Percentiles rank a stretch among this genome's conserved stretches.
These are phyloP conservation scores for Curvularia sp. DNA, from an alignment of 2,329 filamentous ascomycete genomes.

Conservation along the genomic window DNA sequence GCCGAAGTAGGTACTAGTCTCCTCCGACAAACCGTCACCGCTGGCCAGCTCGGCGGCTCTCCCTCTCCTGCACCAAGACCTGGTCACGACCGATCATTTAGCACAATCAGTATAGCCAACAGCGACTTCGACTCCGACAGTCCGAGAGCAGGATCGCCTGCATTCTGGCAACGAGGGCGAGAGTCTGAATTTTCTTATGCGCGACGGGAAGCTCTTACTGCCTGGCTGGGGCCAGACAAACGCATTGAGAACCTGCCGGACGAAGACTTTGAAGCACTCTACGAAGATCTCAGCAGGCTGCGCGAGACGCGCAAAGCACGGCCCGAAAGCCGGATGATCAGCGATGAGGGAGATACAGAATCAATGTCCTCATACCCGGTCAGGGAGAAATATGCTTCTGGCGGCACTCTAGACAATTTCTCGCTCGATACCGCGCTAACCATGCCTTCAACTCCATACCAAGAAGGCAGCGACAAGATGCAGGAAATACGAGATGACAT, in stretches of 20 bases:
- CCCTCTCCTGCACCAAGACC: slow-evolving; percentile 69
- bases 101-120: slow-evolving; percentile 72
- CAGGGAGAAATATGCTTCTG: slow-evolving; percentile 94
- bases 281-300: slow-evolving; percentile 91
- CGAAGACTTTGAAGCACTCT: slow-evolving; percentile 90
- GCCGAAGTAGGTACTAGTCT: slow-evolving; percentile 80
- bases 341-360: slow-evolving; percentile 80
- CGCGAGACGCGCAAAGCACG: slow-evolving; percentile 81
- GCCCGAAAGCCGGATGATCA: slow-evolving; percentile 62
- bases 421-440: slow-evolving; percentile 93
- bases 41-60: slow-evolving; percentile 68
- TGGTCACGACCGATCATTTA: slow-evolving; percentile 74
- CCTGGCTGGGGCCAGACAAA: slow-evolving; percentile 87
- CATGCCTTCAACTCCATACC: slow-evolving; percentile 90
- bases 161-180: slow-evolving; percentile 69
- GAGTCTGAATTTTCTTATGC: slow-evolving; percentile 97
- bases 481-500: slow-evolving; percentile 80
- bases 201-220: slow-evolving; percentile 88
- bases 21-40: slow-evolving; percentile 79
- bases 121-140: slow-evolving; percentile 78
- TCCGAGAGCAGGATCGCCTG: slow-evolving; percentile 80
- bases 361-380: slow-evolving; percentile 86
- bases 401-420: slow-evolving; percentile 93
- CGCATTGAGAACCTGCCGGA: slow-evolving; percentile 90
- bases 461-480: slow-evolving; percentile 77